Evolutionary conservation across 1,284 basidiomycete species (phyloP).

Genomic region (Cryptococcus sp.): DNA sequence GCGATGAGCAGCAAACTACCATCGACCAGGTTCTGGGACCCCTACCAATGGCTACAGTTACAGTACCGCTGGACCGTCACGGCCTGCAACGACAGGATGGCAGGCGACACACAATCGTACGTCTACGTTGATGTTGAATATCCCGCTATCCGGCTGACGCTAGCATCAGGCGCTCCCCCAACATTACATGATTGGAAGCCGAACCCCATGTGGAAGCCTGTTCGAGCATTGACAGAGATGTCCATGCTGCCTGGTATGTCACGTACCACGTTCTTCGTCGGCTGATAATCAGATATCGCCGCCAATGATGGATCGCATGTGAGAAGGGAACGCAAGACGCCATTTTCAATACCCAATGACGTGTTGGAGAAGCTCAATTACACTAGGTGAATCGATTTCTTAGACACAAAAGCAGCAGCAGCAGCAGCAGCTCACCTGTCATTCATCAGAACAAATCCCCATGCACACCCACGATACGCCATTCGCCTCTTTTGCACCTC

Average conservation of each 20-base stretch:
- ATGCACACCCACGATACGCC: constrained; percentile 36
- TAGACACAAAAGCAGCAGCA: background rate
- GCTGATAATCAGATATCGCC: constrained; percentile 32
- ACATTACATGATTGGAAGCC: constrained; percentile 46
- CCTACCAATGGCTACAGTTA: background rate
- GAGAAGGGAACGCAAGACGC: constrained; percentile 30
- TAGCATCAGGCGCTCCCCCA: constrained; percentile 8
- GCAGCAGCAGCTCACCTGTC: background rate
- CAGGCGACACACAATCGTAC: background rate
- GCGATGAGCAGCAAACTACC: background rate
- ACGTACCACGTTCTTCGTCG: background rate
- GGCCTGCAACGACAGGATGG: background rate
- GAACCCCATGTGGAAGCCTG: constrained; percentile 51
- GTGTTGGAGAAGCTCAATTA: constrained; percentile 41
- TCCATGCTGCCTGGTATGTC: constrained; percentile 40
- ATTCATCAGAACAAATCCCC: constrained; percentile 26
- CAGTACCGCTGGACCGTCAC: background rate
- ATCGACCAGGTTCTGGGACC: background rate
- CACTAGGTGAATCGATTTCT: constrained; percentile 26
- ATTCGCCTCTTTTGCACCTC: constrained; percentile 90
- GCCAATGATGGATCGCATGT: constrained; percentile 35
- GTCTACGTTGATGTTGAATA: background rate
- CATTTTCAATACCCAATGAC: constrained; percentile 37
- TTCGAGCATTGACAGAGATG: constrained; percentile 46
- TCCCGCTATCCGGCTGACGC: constrained; percentile 1